These are phyloP conservation scores for Cyberlindnera mississippiensis DNA, from an alignment of 805 yeast genomes.

Conservation along the genomic window DNA sequence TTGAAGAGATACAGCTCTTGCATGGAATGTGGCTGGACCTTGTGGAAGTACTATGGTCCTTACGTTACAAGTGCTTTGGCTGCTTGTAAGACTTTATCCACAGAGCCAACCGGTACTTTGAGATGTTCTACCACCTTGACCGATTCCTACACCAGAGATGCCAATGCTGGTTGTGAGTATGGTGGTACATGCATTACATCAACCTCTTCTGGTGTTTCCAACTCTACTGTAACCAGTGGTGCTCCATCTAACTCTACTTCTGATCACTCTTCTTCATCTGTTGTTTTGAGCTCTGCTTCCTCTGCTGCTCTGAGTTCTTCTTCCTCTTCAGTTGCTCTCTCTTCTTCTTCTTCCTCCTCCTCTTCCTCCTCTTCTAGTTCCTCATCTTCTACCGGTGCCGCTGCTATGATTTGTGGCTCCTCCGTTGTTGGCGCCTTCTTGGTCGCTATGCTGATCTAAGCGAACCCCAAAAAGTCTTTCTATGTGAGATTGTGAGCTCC, in stretches of 20 bases:
- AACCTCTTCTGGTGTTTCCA: conserved; percentile 4
- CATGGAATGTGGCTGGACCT: conserved; percentile 39
- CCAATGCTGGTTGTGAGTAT: conserved; percentile 16
- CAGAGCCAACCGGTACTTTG: conserved; percentile 37
- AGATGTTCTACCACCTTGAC: conserved; percentile 27
- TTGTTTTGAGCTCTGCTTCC: conserved; percentile 8
- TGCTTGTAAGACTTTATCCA: conserved; percentile 29
- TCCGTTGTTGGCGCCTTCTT: conserved; percentile 15
- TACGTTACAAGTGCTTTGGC: conserved; percentile 30
- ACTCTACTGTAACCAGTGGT: conserved; percentile 16
- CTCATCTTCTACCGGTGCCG: conserved; percentile 16
- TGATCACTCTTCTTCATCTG: conserved; percentile 9
- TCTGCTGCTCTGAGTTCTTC: conserved; percentile 11
- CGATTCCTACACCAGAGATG: conserved; percentile 20
- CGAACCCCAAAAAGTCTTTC: background rate
- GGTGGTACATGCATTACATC: conserved; percentile 18
- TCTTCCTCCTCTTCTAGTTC: conserved; percentile 13
- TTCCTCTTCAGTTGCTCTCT: conserved; percentile 12
- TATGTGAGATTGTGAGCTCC: background rate
- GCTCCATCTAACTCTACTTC: conserved; percentile 13
- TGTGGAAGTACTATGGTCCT: conserved; percentile 35
- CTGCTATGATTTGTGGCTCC: conserved; percentile 15
- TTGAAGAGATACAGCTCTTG: conserved; percentile 29
- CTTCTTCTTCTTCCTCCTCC: conserved; percentile 13
- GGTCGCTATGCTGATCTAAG: conserved; percentile 13